Evolutionary conservation across 1,139 yeast species (phyloP).

Genomic region (Saccharomyces hybrid): DNA sequence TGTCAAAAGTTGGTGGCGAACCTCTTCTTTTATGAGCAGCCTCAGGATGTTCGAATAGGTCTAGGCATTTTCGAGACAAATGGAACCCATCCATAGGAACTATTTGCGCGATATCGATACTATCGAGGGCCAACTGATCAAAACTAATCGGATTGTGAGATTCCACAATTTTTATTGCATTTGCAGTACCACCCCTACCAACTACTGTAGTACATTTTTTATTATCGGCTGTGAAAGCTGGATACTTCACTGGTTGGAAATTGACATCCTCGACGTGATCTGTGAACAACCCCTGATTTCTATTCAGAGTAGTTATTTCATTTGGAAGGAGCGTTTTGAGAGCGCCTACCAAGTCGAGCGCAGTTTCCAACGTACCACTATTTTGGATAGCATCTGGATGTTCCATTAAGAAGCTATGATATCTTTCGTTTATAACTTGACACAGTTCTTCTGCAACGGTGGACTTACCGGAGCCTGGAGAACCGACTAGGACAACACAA

Average conservation of each 20-base stretch:
- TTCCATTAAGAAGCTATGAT: conserved; percentile 6
- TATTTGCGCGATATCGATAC: conserved; percentile 33
- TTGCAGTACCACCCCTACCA: conserved; percentile 34
- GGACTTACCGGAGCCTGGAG: conserved; percentile 81
- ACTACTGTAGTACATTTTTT: conserved; percentile 14
- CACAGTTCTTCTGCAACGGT: conserved; percentile 48
- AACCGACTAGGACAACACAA: conserved; percentile 56
- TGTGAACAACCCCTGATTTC: conserved; percentile 34
- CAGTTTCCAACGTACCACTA: background rate
- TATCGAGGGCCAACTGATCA: background rate
- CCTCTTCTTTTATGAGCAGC: conserved; percentile 65
- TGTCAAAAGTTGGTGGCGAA: conserved; percentile 79
- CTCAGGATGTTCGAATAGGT: conserved; percentile 43
- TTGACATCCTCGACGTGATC: conserved; percentile 44
- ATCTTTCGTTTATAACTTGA: conserved; percentile 32
- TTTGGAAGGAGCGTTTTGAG: conserved; percentile 6
- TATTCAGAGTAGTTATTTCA: conserved; percentile 26
- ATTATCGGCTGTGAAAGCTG: background rate
- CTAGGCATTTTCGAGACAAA: conserved; percentile 49
- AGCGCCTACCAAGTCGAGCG: background rate
- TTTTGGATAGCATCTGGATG: background rate
- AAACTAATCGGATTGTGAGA: background rate
- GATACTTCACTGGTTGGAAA: conserved; percentile 26
- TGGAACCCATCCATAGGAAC: conserved; percentile 84
- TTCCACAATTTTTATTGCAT: conserved; percentile 15